Conservation (phyloP, 2,329 filamentous ascomycete species). For the Intubia oerlemansii region DNA sequence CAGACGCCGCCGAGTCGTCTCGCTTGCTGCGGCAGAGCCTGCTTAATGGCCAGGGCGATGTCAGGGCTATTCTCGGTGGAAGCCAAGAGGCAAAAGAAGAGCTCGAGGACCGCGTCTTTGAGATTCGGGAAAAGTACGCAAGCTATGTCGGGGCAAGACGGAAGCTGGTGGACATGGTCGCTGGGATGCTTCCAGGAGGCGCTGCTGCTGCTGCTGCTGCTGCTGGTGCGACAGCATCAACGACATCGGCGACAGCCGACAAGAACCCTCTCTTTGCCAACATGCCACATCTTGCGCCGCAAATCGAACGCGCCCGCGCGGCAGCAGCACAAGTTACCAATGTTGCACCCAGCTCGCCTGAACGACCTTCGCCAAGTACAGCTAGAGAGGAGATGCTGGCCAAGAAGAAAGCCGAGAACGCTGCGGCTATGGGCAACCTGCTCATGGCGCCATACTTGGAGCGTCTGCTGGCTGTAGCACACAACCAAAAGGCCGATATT, state of each 20-base stretch:
- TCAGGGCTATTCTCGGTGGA: background rate
- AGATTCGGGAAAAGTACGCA: conserved; percentile 31
- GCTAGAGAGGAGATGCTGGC: too few relatives aligned
- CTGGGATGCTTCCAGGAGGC: conserved; percentile 1
- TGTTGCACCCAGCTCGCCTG: too few relatives aligned
- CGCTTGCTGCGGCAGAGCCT: conserved; percentile 8
- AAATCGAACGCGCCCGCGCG: background rate
- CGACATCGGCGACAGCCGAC: background rate
- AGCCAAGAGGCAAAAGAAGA: too few relatives aligned
- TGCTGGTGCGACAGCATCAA: too few relatives aligned
- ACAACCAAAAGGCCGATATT: conserved; percentile 33
- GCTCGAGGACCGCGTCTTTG: conserved; percentile 19
- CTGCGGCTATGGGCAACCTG: conserved; percentile 11
- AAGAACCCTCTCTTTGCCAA: conserved; percentile 7
- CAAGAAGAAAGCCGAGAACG: background rate
- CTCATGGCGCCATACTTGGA: conserved; percentile 36
- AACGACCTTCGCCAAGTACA: too few relatives aligned
- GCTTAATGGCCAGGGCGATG: conserved; percentile 1
- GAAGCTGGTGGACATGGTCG: conserved; percentile 18
- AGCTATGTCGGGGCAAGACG: conserved; percentile 29
- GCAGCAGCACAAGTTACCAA: too few relatives aligned
- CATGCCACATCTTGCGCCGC: conserved; percentile 11
- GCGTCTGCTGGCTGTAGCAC: conserved; percentile 27
- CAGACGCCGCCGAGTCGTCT: conserved; percentile 2
- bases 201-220: too few relatives aligned